Base-by-base conservation (phyloP, 371 early-diverging fungal genomes). In the Capillidium rhysosporum region DNA sequence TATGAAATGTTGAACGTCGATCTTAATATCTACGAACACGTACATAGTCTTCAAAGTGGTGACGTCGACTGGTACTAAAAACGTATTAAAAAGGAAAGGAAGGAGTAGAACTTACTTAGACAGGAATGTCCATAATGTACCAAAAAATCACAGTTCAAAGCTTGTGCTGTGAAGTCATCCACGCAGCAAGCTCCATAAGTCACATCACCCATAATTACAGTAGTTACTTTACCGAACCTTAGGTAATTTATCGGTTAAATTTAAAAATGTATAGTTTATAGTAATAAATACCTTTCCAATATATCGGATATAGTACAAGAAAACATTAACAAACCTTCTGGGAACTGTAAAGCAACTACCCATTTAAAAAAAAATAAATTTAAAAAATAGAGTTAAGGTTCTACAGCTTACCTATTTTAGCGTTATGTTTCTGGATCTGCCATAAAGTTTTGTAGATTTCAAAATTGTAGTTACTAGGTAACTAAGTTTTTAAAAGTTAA, bases 131-230 rank as follows among this genome's bases (percentile, higher is more conserved):
- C 99, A 62, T 97, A 99, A 65, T 99, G 99, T 16, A 99, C 79
- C 66, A 99, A 71, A 59, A 96, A 90, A 65, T 99, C 99, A 65
- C 96, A 95, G 1, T 84, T 91, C 2, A 97, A 70, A 1, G 87
- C 88, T 26, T 77, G 71, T 0, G 96, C 95, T 0, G 93, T 92
- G 61, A 77, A 92, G 62, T 98, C 99, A 67, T 99, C 99, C 28
- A 99, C 76, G 67, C 99, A 99, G 66, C 99, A 99, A 14, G 98
- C 99, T 26, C 99, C 99, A 64, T 99, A 99, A 0, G 99, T 98
- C 2, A 99, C 99, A 70, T 99, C 99, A 20, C 92, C 94, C 87
- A 99, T 92, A 40, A 98, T 84, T 21, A 95, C 70, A 5, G 90
- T 89, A 57, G 91, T 95, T 2, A 88, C 91, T 16, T 77, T 71